Evolutionary conservation across 441 rosid genomes (phyloP), one percentile per base, ranked within the genome.

Genomic region (Dalechampia spathulata): DNA sequence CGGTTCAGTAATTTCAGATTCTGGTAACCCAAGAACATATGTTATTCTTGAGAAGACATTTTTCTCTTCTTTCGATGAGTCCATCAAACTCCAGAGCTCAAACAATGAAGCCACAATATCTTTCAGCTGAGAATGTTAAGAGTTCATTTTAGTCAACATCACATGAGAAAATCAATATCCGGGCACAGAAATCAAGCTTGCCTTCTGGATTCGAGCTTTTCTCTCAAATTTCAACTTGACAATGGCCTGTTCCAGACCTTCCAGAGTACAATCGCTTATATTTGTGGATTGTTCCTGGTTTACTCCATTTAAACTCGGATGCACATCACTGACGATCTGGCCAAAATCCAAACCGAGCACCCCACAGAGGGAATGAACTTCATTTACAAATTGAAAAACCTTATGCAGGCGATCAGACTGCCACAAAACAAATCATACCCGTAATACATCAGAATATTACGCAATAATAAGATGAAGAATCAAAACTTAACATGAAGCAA

Each of bases 81-180:
- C 99, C 99, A 93, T 89, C 80, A 93, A 77, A 70, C 77, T 82
- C 99, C 91, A 93, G 27, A 93, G 86, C 60, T 90, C 97, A 55
- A 72, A 78, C 43, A 93, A 77, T 6, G 78, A 71, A 9, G 63
- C 74, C 39, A 67, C 66, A 58, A 81, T 81, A 62, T 82, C 89
- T 76, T 79, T 93, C 68, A 93, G 73, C 99, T 93, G 82, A n/a
- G n/a, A 79, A 73, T 13, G 63, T 58, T 49, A 56, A 57, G 47
- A 22, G 54, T 30, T 21, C 57, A 45, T 38, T 61, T 20, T 43
- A 17, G 52, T 59, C 57, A 30, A 44, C 49, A 58, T 21, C 19
- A 40, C n/a, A 21, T 52, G 51, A 9, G 19, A 57, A 26, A n/a
- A 54, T 42, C 58, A 26, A 34, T 22, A 19, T 3, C 26, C 21